Percentiles rank a stretch among this genome's conserved stretches.
Conservation (phyloP, 768 basidiomycete species). For the Tulasnella sp. region DNA sequence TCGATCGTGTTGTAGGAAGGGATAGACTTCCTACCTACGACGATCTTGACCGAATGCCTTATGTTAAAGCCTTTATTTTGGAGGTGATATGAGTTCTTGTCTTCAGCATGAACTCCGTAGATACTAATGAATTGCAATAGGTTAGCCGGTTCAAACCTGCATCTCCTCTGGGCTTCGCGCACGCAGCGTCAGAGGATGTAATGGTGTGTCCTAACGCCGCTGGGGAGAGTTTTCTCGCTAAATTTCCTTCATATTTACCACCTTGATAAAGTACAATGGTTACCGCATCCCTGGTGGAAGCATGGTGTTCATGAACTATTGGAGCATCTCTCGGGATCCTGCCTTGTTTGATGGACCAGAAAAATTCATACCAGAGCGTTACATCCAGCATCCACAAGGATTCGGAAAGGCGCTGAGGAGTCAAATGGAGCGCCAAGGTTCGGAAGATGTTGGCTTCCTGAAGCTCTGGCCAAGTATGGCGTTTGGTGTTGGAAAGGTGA, state of each 20-base stretch:
- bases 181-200: not conserved
- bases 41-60: too few species aligned
- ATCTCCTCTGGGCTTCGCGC: not conserved
- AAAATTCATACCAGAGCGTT: slow-evolving; percentile 1
- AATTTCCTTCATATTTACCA: too few species aligned
- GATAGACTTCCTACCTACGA: not conserved
- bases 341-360: slow-evolving; percentile 5
- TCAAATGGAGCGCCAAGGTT: not conserved
- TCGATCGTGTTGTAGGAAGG: slow-evolving; percentile 21
- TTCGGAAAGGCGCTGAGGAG: not conserved
- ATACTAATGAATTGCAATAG: not conserved
- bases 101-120: too few species aligned
- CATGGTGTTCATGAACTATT: not conserved
- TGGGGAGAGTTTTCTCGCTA: too few species aligned
- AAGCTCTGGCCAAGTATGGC: not conserved
- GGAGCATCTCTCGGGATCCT: not conserved
- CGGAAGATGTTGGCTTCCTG: not conserved
- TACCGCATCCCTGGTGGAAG: not conserved
- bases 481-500: not conserved
- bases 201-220: not conserved
- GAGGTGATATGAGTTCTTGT: too few species aligned
- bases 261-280: slow-evolving; percentile 3
- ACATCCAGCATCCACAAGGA: slow-evolving; percentile 1
- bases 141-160: not conserved
- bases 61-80: too few species aligned